phyloP scores from a whole-genome alignment of 768 basidiomycete genomes.

The Kwoniella botswanensis region DNA sequence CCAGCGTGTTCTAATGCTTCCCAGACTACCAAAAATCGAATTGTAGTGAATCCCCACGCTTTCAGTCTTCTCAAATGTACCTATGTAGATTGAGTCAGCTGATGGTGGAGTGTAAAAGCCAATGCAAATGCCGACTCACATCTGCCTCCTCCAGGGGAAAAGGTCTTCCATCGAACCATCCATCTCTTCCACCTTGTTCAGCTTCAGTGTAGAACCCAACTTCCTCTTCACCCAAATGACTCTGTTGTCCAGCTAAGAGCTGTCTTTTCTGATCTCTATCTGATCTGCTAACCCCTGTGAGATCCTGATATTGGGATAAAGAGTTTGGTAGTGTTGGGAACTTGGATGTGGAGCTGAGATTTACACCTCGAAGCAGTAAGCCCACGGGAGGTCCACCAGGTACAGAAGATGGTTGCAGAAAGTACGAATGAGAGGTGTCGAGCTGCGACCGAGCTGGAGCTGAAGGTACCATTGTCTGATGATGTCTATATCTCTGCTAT shows the following conservation, averaged over 20 bases:
- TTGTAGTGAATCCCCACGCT: conserved; percentile 91
- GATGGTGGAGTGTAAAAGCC: neutral
- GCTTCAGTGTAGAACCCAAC: conserved; percentile 83
- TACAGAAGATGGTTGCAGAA: conserved; percentile 29
- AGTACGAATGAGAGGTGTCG: conserved; percentile 36
- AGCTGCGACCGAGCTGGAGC: conserved; percentile 5
- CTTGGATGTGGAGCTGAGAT: conserved; percentile 87
- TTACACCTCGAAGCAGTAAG: conserved; percentile 88
- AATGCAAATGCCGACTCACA: conserved; percentile 38
- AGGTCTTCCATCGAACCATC: conserved; percentile 76
- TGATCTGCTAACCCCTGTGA: conserved; percentile 4
- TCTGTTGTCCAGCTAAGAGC: conserved; percentile 59
- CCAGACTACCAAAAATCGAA: conserved; percentile 87
- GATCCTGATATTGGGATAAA: neutral
- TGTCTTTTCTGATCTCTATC: conserved; percentile 31
- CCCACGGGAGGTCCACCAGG: conserved; percentile 65
- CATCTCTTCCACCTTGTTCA: conserved; percentile 66
- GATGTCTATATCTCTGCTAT: neutral
- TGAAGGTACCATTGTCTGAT: conserved; percentile 1
- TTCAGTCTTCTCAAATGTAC: conserved; percentile 80
- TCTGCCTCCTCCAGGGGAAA: conserved; percentile 75
- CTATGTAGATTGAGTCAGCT: conserved; percentile 65
- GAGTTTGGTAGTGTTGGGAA: conserved; percentile 63
- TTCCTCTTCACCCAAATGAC: conserved; percentile 71
- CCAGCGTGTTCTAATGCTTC: conserved; percentile 91